Conservation (phyloP, 768 basidiomycete species). For the Termitomyces bulborhizus region DNA sequence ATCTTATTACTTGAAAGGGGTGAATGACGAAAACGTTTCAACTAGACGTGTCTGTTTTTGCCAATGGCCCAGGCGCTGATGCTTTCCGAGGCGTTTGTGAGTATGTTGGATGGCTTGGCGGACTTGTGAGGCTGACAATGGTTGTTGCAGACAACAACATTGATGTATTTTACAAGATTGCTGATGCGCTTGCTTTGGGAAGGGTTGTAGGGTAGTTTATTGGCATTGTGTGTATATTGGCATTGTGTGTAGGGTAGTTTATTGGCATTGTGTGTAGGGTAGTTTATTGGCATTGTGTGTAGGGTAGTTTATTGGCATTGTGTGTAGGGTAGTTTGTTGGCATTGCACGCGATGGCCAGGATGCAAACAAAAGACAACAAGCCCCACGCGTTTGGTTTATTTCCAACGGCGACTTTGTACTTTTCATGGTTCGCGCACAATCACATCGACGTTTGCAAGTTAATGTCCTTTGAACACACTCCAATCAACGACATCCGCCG, state of each 20-base stretch:
- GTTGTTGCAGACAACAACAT: conserved; percentile 32
- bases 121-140: neutral
- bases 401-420: neutral
- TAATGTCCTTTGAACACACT: conserved; percentile 85
- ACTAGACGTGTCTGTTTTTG: conserved; percentile 38
- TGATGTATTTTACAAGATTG: conserved; percentile 24
- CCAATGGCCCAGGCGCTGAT: conserved; percentile 35
- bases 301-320: too few relatives aligned
- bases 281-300: too few relatives aligned
- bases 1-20: too few relatives aligned
- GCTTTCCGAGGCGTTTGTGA: conserved; percentile 37
- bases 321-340: too few relatives aligned
- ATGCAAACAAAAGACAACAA: conserved; percentile 18
- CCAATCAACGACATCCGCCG: conserved; percentile 76
- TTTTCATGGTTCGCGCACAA: too few relatives aligned
- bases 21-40: too few relatives aligned
- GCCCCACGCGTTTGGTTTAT: conserved; percentile 9
- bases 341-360: neutral
- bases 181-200: conserved; percentile 6
- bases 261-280: too few relatives aligned
- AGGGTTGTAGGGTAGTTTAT: too few relatives aligned
- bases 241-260: too few relatives aligned
- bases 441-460: conserved; percentile 7
- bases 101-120: conserved; percentile 10
- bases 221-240: too few relatives aligned